Conservation (phyloP, 2,329 filamentous ascomycete species). For the Fusarium sublunatum region DNA sequence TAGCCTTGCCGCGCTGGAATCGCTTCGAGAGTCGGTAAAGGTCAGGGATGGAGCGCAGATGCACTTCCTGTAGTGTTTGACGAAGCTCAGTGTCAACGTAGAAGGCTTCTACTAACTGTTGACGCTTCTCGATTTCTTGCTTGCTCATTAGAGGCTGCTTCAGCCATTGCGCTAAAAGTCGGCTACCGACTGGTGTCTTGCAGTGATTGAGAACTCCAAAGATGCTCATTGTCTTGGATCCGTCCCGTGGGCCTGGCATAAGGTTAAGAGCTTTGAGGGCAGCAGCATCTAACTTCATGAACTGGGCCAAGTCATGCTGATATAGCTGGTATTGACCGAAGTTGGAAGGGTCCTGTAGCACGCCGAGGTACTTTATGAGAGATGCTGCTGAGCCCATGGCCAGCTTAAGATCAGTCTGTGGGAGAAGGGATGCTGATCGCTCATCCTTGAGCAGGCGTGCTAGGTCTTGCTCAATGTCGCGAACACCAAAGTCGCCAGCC, state of each 20-base stretch:
- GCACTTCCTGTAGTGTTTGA: conserved; percentile 97
- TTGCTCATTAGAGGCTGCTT: conserved; percentile 97
- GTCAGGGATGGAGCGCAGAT: conserved; percentile 91
- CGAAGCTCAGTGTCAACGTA: conserved; percentile 91
- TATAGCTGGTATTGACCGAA: conserved; percentile 98
- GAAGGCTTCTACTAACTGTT: conserved; percentile 95
- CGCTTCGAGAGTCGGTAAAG: conserved; percentile 93
- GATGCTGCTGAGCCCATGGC: conserved; percentile 96
- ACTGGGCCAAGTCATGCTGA: conserved; percentile 95
- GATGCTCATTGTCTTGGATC: conserved; percentile 96
- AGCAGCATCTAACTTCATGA: conserved; percentile 97
- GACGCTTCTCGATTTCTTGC: conserved; percentile 87
- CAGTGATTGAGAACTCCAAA: conserved; percentile 96
- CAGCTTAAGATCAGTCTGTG: conserved; percentile 91
- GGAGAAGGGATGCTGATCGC: conserved; percentile 77
- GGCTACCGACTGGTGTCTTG: conserved; percentile 93
- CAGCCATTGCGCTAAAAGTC: conserved; percentile 92
- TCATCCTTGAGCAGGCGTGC: conserved; percentile 90
- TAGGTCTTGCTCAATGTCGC: conserved; percentile 96
- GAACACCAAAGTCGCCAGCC: conserved; percentile 80
- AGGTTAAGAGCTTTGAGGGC: conserved; percentile 94
- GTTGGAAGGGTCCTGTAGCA: conserved; percentile 91
- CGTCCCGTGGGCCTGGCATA: conserved; percentile 95
- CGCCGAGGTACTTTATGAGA: conserved; percentile 91
- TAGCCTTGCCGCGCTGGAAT: conserved; percentile 91